Conservation (phyloP, 495 filamentous ascomycete genomes). For the Platismatia glauca region DNA sequence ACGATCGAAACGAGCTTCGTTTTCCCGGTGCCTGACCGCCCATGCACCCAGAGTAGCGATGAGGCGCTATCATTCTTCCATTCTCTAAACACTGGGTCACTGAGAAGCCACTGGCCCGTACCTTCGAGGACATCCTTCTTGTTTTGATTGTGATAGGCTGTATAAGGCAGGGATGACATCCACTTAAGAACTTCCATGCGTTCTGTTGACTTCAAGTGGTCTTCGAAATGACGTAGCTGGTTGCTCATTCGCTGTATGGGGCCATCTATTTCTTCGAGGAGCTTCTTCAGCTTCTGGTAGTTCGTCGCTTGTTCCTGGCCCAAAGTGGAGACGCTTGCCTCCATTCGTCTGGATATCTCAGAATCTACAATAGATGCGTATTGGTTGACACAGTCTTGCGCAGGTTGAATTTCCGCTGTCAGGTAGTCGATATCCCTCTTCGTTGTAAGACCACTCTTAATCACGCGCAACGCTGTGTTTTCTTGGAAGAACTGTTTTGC, state of each 20-base stretch:
- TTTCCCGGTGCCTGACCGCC: slow-evolving; percentile 3
- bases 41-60: slow-evolving; percentile 13
- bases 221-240: not conserved
- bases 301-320: not conserved
- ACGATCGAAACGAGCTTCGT: slow-evolving; percentile 4
- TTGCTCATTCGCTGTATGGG: not conserved
- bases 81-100: not conserved
- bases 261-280: not conserved
- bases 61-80: not conserved
- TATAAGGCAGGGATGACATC: slow-evolving; percentile 2
- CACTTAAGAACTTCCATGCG: not conserved
- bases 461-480: not conserved
- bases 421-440: not conserved
- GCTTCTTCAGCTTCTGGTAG: not conserved
- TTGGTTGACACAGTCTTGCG: too few relatives aligned
- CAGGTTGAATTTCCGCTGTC: not conserved
- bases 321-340: not conserved
- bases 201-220: not conserved
- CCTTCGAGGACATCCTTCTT: not conserved
- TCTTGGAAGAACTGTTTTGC: not conserved
- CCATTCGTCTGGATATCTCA: too few relatives aligned
- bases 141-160: not conserved
- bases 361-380: too few relatives aligned
- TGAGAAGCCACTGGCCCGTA: slow-evolving; percentile 1
- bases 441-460: not conserved